Conservation (phyloP, 2,329 filamentous ascomycete genomes). For the Colletotrichum graminicola region DNA sequence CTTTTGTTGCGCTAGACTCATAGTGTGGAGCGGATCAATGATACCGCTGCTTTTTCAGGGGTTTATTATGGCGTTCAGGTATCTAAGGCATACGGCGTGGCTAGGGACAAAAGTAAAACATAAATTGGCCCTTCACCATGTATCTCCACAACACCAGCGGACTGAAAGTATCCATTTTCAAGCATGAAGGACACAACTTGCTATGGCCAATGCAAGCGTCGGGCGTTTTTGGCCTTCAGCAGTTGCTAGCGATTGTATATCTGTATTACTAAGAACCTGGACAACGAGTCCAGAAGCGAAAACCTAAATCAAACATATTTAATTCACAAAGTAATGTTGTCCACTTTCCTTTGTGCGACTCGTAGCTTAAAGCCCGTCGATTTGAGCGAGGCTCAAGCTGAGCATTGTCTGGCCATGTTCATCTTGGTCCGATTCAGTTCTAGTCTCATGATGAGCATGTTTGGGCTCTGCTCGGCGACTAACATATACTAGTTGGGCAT, state of each 20-base stretch:
- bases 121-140: slow-evolving; percentile 10
- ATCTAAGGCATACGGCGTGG: background rate
- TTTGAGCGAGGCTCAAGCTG: too few relatives aligned
- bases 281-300: background rate
- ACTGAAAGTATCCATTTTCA: background rate
- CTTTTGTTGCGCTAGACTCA: background rate
- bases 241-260: slow-evolving; percentile 5
- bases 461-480: too few relatives aligned
- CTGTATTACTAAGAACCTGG: background rate
- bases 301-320: background rate
- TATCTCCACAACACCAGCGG: slow-evolving; percentile 8
- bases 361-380: too few relatives aligned
- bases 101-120: slow-evolving; percentile 6
- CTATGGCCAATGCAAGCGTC: background rate
- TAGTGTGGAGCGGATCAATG: background rate
- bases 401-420: too few relatives aligned
- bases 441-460: too few relatives aligned
- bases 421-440: too few relatives aligned
- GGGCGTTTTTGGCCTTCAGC: background rate
- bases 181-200: background rate
- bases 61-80: slow-evolving; percentile 17
- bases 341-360: too few relatives aligned
- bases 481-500: too few relatives aligned
- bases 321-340: too few relatives aligned
- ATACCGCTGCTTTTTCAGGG: background rate